phyloP scores from a whole-genome alignment of 2,329 filamentous ascomycete genomes.

The Exophiala bonariae region DNA sequence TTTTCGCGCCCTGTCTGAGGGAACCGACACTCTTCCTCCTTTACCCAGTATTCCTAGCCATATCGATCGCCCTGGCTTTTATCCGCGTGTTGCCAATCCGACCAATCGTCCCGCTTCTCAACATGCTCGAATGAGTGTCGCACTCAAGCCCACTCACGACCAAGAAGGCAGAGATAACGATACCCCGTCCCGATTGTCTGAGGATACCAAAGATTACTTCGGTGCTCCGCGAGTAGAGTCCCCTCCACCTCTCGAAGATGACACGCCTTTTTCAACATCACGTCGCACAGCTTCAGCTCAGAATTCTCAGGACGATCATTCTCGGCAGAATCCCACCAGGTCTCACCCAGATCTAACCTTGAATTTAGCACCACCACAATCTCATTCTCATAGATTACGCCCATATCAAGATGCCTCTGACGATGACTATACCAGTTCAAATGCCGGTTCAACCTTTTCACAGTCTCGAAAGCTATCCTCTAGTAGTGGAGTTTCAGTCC shows the following conservation, averaged over 20 bases:
- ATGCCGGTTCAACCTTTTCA: slow-evolving; percentile 62
- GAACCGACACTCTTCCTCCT: slow-evolving; percentile 36
- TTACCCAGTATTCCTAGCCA: slow-evolving; percentile 47
- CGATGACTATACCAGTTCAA: slow-evolving; percentile 65
- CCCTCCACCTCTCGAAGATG: slow-evolving; percentile 21
- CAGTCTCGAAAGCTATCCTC: slow-evolving; percentile 75
- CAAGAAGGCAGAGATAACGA: background rate
- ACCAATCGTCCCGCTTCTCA: slow-evolving; percentile 66
- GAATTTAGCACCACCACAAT: slow-evolving; percentile 22
- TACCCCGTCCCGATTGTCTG: slow-evolving; percentile 11
- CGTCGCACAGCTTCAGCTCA: slow-evolving; percentile 1
- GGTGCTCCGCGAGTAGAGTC: slow-evolving; percentile 25
- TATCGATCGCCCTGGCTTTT: slow-evolving; percentile 31
- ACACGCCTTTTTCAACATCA: slow-evolving; percentile 2
- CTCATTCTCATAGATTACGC: slow-evolving; percentile 13
- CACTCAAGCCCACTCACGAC: slow-evolving; percentile 39
- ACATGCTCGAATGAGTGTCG: slow-evolving; percentile 70
- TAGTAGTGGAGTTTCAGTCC: slow-evolving; percentile 63
- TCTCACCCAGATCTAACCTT: slow-evolving; percentile 20
- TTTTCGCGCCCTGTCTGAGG: slow-evolving; percentile 72
- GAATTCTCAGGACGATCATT: slow-evolving; percentile 2
- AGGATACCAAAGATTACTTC: slow-evolving; percentile 30
- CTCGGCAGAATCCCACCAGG: slow-evolving; percentile 14
- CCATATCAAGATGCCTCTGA: slow-evolving; percentile 66
- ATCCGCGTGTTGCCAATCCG: slow-evolving; percentile 44